phyloP scores from a whole-genome alignment of 176 grass and related monocot genomes.

The Rhynchospora tenuis region DNA sequence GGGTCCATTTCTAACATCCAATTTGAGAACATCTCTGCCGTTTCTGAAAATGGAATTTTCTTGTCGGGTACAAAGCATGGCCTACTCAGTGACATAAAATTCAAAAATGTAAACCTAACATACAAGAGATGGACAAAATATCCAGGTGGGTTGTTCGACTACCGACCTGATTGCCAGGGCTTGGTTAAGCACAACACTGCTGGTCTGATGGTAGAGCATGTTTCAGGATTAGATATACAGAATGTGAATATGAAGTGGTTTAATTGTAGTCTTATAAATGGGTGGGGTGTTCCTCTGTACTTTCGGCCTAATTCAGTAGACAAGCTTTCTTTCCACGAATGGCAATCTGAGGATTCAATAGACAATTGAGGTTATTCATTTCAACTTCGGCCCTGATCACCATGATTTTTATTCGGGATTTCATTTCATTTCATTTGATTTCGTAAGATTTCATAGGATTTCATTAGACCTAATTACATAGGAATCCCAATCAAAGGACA shows the following conservation, averaged over 20 bases:
- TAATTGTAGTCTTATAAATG: conserved; percentile 32
- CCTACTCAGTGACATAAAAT: conserved; percentile 50
- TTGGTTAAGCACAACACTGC: conserved; percentile 59
- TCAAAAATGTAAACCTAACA: conserved; percentile 64
- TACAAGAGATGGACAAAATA: conserved; percentile 69
- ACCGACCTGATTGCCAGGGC: conserved; percentile 55
- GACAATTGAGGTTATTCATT: not conserved
- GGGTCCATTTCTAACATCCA: conserved; percentile 69
- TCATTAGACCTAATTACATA: too few species aligned
- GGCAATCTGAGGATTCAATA: conserved; percentile 38
- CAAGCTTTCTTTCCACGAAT: conserved; percentile 62
- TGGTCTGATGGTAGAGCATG: conserved; percentile 81
- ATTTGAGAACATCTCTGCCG: conserved; percentile 74
- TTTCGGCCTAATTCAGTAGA: conserved; percentile 53
- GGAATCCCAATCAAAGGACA: too few species aligned
- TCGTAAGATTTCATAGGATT: too few species aligned
- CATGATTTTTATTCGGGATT: too few species aligned
- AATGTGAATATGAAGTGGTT: conserved; percentile 79
- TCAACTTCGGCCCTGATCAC: too few species aligned
- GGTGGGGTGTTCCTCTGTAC: conserved; percentile 51
- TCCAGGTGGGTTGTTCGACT: conserved; percentile 59
- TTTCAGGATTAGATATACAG: conserved; percentile 71
- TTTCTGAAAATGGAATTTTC: conserved; percentile 87
- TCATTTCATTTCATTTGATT: too few species aligned
- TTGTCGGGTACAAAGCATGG: conserved; percentile 54